A percentile compares a stretch with the other conserved stretches of the same genome.
Conservation (phyloP, 495 filamentous ascomycete species). For the Aspergillus bertholletiae region DNA sequence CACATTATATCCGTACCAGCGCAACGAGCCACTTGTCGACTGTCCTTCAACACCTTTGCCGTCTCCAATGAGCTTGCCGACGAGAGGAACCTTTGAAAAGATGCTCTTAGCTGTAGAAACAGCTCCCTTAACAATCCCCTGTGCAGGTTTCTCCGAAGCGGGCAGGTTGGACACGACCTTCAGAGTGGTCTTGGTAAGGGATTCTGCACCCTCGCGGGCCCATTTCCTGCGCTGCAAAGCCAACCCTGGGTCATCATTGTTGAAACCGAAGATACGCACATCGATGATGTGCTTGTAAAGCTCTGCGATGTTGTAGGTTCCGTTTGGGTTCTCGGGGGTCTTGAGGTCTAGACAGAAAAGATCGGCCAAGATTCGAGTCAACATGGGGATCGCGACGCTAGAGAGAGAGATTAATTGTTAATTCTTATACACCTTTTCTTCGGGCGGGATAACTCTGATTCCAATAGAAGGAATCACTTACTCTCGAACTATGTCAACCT, state of each 20-base stretch:
- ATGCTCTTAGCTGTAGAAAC: not conserved
- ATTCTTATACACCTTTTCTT: not conserved
- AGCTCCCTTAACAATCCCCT: not conserved
- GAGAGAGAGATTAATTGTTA: not conserved
- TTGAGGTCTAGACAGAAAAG: constrained; percentile 19
- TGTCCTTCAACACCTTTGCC: not conserved
- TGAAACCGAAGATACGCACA: not conserved
- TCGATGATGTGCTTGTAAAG: constrained; percentile 10
- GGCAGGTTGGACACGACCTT: constrained; percentile 12
- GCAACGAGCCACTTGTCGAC: not conserved
- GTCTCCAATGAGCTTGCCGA: not conserved
- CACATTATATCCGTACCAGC: not conserved
- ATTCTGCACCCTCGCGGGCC: not conserved
- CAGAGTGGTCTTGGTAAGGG: not conserved
- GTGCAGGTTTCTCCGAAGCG: not conserved
- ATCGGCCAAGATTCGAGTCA: constrained; percentile 16
- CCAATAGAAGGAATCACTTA: not conserved
- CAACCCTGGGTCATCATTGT: not conserved
- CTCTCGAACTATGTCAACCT: not conserved
- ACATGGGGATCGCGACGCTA: constrained; percentile 18
- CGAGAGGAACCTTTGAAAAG: not conserved
- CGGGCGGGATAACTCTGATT: not conserved
- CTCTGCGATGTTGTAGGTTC: constrained; percentile 1
- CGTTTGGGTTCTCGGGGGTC: constrained; percentile 6
- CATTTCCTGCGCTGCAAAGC: not conserved